phyloP scores from a whole-genome alignment of 331 rosid species.

The Pyrus hybrid region DNA sequence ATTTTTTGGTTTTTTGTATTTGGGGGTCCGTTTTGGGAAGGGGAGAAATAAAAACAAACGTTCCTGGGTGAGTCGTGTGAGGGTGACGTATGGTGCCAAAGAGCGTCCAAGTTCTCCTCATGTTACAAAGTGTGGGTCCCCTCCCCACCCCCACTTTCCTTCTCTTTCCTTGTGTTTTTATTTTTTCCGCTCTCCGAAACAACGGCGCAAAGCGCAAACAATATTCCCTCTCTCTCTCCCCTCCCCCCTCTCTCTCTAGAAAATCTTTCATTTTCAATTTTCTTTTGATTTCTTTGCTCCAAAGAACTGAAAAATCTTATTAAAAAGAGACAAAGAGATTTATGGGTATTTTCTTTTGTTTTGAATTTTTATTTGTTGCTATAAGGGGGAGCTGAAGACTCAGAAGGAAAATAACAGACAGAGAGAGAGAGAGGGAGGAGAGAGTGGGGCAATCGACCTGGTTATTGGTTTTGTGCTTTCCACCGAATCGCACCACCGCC shows the following conservation, averaged over 20 bases:
- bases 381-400: constrained; percentile 1
- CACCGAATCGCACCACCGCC: background rate
- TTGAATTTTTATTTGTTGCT: background rate
- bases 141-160: background rate
- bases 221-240: background rate
- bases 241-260: background rate
- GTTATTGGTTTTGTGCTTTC: background rate
- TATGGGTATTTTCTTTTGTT: background rate
- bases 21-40: background rate
- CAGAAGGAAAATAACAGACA: background rate
- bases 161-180: constrained; percentile 7
- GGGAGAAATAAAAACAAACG: constrained; percentile 40
- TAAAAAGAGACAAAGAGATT: background rate
- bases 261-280: background rate
- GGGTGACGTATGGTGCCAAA: constrained; percentile 55
- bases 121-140: constrained; percentile 52
- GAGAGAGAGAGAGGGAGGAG: background rate
- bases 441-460: background rate
- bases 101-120: constrained; percentile 99
- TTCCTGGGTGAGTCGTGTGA: constrained; percentile 29
- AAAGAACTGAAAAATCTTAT: background rate
- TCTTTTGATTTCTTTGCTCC: background rate
- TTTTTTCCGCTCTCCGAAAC: background rate
- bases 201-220: constrained; percentile 9
- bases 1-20: background rate